Percentiles rank a stretch among this genome's conserved stretches.
These are phyloP conservation scores for Yamadazyma spencermartinsiae DNA, from an alignment of 1,139 yeast species.

Conservation along the genomic window DNA sequence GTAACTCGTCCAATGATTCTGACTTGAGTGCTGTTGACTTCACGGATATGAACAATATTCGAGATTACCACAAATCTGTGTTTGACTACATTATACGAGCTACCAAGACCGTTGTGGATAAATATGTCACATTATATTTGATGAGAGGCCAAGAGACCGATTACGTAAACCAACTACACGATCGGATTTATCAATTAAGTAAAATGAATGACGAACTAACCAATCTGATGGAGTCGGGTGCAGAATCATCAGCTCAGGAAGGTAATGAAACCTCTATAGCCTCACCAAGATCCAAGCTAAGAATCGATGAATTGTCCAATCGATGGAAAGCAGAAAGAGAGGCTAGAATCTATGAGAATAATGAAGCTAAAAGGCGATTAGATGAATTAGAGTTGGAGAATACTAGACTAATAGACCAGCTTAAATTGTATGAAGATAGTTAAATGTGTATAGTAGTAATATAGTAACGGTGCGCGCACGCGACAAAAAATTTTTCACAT, in stretches of 20 bases:
- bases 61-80: constrained; percentile 53
- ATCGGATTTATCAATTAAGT: constrained; percentile 32
- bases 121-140: constrained; percentile 50
- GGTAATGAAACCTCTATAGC: constrained; percentile 10
- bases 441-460: background rate
- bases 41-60: constrained; percentile 31
- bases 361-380: constrained; percentile 54
- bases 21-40: constrained; percentile 13
- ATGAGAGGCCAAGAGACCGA: constrained; percentile 31
- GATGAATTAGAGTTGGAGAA: constrained; percentile 59
- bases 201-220: constrained; percentile 24
- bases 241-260: background rate
- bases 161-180: constrained; percentile 30
- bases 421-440: constrained; percentile 4
- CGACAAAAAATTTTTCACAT: constrained; percentile 8
- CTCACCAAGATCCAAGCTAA: constrained; percentile 42
- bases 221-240: constrained; percentile 19
- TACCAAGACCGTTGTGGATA: constrained; percentile 55
- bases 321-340: constrained; percentile 75
- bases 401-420: constrained; percentile 31
- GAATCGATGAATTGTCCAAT: constrained; percentile 61
- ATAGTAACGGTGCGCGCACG: background rate
- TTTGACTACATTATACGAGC: constrained; percentile 62
- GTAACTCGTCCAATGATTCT: constrained; percentile 11
- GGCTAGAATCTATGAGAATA: constrained; percentile 59